These are phyloP conservation scores for Protomyces gravidus DNA, from an alignment of 1,139 yeast genomes.

Conservation along the genomic window DNA sequence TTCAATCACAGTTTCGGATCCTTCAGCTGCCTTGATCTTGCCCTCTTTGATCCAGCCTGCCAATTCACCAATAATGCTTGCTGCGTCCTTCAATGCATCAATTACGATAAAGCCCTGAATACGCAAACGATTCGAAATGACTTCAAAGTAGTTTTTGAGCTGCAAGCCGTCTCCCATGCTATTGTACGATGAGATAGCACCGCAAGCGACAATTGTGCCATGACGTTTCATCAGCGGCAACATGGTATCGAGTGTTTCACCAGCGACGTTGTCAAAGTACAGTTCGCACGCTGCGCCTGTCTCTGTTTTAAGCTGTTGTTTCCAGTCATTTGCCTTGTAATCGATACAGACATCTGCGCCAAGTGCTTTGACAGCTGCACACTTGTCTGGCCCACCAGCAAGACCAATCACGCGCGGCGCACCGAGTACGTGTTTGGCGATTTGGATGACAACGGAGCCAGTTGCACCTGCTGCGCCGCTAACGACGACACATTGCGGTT, in stretches of 20 bases:
- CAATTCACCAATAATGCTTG: background rate
- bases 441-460: conserved; percentile 56
- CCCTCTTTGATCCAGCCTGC: conserved; percentile 1
- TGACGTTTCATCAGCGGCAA: conserved; percentile 44
- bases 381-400: conserved; percentile 60
- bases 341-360: conserved; percentile 55
- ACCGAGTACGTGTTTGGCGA: conserved; percentile 53
- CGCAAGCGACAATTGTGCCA: conserved; percentile 56
- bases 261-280: conserved; percentile 53
- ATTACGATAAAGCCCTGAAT: conserved; percentile 33
- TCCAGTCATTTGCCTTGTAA: conserved; percentile 43
- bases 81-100: conserved; percentile 21
- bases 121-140: conserved; percentile 30
- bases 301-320: conserved; percentile 30
- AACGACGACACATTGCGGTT: conserved; percentile 44
- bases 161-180: conserved; percentile 36
- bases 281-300: conserved; percentile 41
- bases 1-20: background rate
- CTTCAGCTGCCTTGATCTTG: background rate
- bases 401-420: conserved; percentile 58
- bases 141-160: conserved; percentile 35
- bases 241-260: conserved; percentile 51
- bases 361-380: conserved; percentile 52
- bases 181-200: conserved; percentile 58
- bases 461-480: conserved; percentile 72